A percentile compares a stretch with the other conserved stretches of the same genome.
phyloP scores from a whole-genome alignment of 306 rosid species.

The Cercis canadensis region DNA sequence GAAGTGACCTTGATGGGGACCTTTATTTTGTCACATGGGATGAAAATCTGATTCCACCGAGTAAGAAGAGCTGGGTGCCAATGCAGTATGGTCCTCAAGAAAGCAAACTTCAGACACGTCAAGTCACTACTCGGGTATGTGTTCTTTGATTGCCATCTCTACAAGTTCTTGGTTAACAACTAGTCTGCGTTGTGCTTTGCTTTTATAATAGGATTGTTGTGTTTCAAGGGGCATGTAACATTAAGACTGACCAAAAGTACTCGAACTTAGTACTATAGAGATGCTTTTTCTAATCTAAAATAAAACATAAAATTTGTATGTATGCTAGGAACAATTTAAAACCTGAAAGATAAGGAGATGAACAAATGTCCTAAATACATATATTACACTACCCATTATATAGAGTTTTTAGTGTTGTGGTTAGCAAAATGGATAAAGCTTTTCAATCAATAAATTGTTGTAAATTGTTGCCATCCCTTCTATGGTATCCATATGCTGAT shows the following conservation, averaged over 20 bases:
- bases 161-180: conserved; percentile 14
- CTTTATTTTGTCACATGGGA: conserved; percentile 96
- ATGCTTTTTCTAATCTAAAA: conserved; percentile 28
- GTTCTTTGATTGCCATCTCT: conserved; percentile 11
- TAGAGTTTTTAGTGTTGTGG: background rate
- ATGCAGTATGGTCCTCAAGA: conserved; percentile 68
- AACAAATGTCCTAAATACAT: background rate
- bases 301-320: conserved; percentile 8
- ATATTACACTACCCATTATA: background rate
- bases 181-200: too few relatives aligned
- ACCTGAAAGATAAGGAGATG: background rate
- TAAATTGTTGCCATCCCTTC: background rate
- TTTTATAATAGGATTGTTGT: too few relatives aligned
- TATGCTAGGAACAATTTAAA: conserved; percentile 13
- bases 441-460: background rate
- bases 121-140: conserved; percentile 53
- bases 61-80: conserved; percentile 79
- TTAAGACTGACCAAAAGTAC: conserved; percentile 17
- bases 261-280: conserved; percentile 10
- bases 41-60: conserved; percentile 80
- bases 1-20: conserved; percentile 95
- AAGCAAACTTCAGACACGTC: conserved; percentile 37
- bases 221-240: conserved; percentile 18
- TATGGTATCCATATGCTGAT: background rate
- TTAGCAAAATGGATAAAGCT: too few relatives aligned